phyloP scores from a whole-genome alignment of 805 yeast species.

The Candida maesae region DNA sequence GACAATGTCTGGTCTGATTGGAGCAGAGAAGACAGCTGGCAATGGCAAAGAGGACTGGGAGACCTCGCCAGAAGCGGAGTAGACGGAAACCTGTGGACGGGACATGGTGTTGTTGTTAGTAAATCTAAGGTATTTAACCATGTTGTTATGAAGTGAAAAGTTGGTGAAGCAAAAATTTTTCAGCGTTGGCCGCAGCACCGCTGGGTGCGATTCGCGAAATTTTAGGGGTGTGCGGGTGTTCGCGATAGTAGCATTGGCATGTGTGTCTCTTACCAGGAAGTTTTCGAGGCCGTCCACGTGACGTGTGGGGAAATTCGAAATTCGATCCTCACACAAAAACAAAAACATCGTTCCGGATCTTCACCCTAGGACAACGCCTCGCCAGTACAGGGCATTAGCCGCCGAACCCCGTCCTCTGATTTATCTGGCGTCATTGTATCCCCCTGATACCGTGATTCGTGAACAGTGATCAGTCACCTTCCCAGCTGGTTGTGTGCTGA shows the following conservation, averaged over 20 bases:
- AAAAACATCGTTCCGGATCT: neutral
- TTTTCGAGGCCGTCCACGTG: no score
- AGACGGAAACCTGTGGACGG: slow-evolving; percentile 97
- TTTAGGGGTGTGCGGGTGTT: slow-evolving; percentile 7
- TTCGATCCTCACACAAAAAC: neutral
- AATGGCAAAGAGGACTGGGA: slow-evolving; percentile 81
- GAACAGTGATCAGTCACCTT: no score
- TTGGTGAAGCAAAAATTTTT: slow-evolving; percentile 6
- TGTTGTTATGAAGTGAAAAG: neutral
- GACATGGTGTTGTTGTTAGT: slow-evolving; percentile 28
- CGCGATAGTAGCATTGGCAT: no score
- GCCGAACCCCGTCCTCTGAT: neutral
- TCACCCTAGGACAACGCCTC: no score
- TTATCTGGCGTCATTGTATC: neutral
- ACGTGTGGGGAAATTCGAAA: no score
- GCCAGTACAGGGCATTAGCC: no score
- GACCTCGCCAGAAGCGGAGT: slow-evolving; percentile 83
- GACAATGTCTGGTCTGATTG: slow-evolving; percentile 99
- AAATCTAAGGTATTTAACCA: neutral
- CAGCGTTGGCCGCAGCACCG: slow-evolving; percentile 5
- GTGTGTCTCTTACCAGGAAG: no score
- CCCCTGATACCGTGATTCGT: neutral
- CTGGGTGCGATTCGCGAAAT: neutral
- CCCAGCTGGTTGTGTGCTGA: no score
- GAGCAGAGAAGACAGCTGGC: slow-evolving; percentile 99